These are phyloP conservation scores for Tetratostichococcus sp. DNA, from an alignment of 139 green algal genomes.

Conservation along the genomic window DNA sequence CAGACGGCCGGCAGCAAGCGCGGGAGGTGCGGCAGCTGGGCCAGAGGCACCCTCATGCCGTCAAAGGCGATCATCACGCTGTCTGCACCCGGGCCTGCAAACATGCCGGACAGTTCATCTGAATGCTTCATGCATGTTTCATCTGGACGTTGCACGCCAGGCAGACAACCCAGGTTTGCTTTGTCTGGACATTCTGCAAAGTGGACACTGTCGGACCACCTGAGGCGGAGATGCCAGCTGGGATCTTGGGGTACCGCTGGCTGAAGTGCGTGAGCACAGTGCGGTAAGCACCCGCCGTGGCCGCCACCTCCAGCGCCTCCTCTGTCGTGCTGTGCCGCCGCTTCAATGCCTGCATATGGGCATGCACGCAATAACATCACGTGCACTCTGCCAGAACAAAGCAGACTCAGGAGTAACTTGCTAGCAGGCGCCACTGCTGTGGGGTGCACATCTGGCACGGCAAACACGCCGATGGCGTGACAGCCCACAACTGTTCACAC, in stretches of 20 bases:
- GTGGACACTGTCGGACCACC: too few relatives aligned
- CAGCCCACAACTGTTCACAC: too few relatives aligned
- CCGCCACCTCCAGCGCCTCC: slow-evolving; percentile 52
- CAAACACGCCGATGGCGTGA: too few relatives aligned
- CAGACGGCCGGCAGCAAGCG: slow-evolving; percentile 16
- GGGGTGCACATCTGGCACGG: too few relatives aligned
- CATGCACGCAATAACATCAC: background rate
- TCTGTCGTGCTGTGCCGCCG: slow-evolving; percentile 76
- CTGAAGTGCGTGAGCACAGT: slow-evolving; percentile 65
- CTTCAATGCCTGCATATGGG: slow-evolving; percentile 28
- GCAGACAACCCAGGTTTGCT: too few relatives aligned
- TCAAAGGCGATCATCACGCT: slow-evolving; percentile 48
- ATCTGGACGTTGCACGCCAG: too few relatives aligned
- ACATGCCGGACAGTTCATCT: too few relatives aligned
- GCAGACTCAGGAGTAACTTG: too few relatives aligned
- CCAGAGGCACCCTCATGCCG: slow-evolving; percentile 51
- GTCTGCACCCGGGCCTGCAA: background rate
- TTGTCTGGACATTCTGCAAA: too few relatives aligned
- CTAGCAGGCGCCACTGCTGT: too few relatives aligned
- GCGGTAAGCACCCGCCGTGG: slow-evolving; percentile 49
- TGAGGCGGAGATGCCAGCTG: slow-evolving; percentile 20
- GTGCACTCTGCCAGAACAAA: background rate
- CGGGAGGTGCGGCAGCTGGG: slow-evolving; percentile 23
- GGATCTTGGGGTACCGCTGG: slow-evolving; percentile 56
- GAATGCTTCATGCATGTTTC: too few relatives aligned